phyloP scores from a whole-genome alignment of 176 grass and related monocot species.

The Musa itinerans region DNA sequence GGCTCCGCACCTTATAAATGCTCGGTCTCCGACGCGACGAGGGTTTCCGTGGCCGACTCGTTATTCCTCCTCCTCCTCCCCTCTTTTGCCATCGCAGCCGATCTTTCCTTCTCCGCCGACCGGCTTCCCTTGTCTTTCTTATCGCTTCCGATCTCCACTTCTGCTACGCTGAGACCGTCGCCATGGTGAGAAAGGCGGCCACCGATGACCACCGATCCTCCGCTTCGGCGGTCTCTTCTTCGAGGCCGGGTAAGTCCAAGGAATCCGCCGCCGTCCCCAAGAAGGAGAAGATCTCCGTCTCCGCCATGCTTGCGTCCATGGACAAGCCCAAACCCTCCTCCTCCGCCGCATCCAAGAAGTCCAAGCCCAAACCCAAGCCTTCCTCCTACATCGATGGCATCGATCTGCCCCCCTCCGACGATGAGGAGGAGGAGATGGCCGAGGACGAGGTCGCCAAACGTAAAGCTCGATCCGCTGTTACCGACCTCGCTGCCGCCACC shows the following conservation, averaged over 20 bases:
- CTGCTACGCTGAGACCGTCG: constrained; percentile 5
- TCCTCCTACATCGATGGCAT: constrained; percentile 62
- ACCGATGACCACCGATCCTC: constrained; percentile 1
- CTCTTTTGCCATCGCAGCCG: background rate
- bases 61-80: background rate
- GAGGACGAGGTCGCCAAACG: constrained; percentile 25
- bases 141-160: background rate
- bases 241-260: background rate
- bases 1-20: too few relatives aligned
- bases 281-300: constrained; percentile 64
- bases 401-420: constrained; percentile 74
- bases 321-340: constrained; percentile 31
- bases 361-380: constrained; percentile 36
- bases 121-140: background rate
- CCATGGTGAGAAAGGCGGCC: constrained; percentile 65
- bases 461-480: constrained; percentile 12
- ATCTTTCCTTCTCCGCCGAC: background rate
- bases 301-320: constrained; percentile 89
- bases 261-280: constrained; percentile 31
- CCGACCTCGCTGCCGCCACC: constrained; percentile 35
- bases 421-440: constrained; percentile 41
- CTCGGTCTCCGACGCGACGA: background rate
- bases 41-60: background rate
- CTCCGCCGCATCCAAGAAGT: constrained; percentile 19
- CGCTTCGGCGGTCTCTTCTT: background rate